A percentile compares a stretch with the other conserved stretches of the same genome.
phyloP scores from a whole-genome alignment of 306 rosid species.

The Astragalus membranaceus region DNA sequence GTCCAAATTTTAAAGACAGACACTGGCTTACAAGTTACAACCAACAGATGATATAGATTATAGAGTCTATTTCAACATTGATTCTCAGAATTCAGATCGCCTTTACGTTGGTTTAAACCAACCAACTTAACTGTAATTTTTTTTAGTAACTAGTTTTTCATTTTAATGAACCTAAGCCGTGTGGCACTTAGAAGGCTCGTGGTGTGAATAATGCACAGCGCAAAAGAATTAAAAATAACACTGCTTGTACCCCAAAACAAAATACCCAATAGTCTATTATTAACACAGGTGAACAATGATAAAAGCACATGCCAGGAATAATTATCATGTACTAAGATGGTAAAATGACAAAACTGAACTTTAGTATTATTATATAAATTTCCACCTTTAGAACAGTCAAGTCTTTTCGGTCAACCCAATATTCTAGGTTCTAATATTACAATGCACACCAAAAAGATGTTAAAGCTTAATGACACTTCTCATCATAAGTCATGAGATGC shows the following conservation, averaged over 20 bases:
- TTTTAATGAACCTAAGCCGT: background rate
- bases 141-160: background rate
- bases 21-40: background rate
- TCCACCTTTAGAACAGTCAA: background rate
- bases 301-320: background rate
- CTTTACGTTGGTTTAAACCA: background rate
- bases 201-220: background rate
- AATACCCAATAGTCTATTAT: too few relatives aligned
- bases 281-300: background rate
- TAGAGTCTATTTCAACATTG: background rate
- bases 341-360: too few relatives aligned
- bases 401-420: background rate
- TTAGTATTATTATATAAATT: too few relatives aligned
- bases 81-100: background rate
- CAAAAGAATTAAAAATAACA: too few relatives aligned
- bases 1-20: background rate
- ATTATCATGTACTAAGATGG: too few relatives aligned
- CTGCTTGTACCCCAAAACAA: too few relatives aligned
- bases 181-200: background rate
- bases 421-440: background rate
- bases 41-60: background rate
- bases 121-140: background rate
- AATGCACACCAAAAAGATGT: background rate
- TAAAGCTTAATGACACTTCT: background rate
- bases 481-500: constrained; percentile 1